Conservation (phyloP, 2,329 filamentous ascomycete genomes). For the Diaporthe longicolla region DNA sequence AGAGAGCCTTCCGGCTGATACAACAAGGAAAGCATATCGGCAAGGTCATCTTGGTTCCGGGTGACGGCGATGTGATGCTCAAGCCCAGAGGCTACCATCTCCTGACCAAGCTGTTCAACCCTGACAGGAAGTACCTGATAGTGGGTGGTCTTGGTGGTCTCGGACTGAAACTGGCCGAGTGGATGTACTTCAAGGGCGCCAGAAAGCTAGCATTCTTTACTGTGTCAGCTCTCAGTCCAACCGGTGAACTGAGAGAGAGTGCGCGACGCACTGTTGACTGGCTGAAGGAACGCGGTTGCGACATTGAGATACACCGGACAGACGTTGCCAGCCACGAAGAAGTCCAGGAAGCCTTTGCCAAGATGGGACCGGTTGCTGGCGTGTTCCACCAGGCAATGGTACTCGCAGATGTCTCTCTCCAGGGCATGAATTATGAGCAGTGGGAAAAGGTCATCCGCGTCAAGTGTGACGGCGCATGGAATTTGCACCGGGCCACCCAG, state of each 20-base stretch:
- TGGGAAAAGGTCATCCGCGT: constrained; percentile 24
- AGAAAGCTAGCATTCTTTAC: constrained; percentile 26
- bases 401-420: constrained; percentile 13
- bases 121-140: constrained; percentile 20
- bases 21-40: constrained; percentile 58
- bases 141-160: constrained; percentile 29
- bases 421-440: constrained; percentile 18
- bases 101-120: constrained; percentile 8
- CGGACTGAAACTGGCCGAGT: constrained; percentile 18
- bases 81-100: neutral
- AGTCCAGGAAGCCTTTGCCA: constrained; percentile 7
- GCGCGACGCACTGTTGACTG: constrained; percentile 3
- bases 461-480: constrained; percentile 24
- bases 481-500: constrained; percentile 18
- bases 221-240: constrained; percentile 8
- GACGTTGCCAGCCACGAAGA: constrained; percentile 11
- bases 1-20: constrained; percentile 52
- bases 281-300: constrained; percentile 3
- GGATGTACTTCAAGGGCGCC: constrained; percentile 33
- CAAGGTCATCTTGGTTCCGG: constrained; percentile 53
- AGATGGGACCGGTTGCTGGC: constrained; percentile 24
- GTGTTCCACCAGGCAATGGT: constrained; percentile 38
- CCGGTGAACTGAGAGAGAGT: constrained; percentile 6
- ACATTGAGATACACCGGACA: constrained; percentile 12
- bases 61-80: neutral